Evolutionary conservation across 2,329 filamentous ascomycete genomes (phyloP).

Genomic region (Nemania diffusa): DNA sequence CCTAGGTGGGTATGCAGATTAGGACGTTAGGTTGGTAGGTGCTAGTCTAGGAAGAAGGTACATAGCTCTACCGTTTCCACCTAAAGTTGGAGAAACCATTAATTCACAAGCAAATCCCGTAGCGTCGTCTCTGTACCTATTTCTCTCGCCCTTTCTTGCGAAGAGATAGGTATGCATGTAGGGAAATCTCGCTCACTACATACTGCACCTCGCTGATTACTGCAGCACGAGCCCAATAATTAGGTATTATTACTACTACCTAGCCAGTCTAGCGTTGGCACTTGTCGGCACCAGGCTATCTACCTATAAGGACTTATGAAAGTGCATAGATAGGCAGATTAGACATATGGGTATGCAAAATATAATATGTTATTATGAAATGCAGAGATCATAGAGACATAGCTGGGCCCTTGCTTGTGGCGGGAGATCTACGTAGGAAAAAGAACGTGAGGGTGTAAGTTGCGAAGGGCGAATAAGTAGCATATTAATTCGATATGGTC

Average conservation of each 20-base stretch:
- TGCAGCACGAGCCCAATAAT: constrained; percentile 11
- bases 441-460: background rate
- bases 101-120: constrained; percentile 22
- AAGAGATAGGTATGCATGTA: background rate
- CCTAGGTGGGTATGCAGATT: background rate
- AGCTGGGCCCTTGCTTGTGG: constrained; percentile 3
- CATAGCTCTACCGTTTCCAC: constrained; percentile 3
- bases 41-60: too few species aligned
- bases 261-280: constrained; percentile 18
- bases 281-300: constrained; percentile 13
- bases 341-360: background rate
- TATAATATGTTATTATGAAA: constrained; percentile 29
- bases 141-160: background rate
- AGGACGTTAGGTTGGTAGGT: background rate
- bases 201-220: constrained; percentile 13
- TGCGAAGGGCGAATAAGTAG: background rate
- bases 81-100: constrained; percentile 8
- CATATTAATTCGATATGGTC: background rate
- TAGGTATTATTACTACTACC: constrained; percentile 21
- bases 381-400: background rate
- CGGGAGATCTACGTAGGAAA: background rate
- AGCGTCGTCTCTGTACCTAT: background rate
- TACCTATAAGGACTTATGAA: constrained; percentile 2
- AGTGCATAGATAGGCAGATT: constrained; percentile 9
- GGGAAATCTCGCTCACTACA: constrained; percentile 10